Percentiles rank a stretch among this genome's conserved stretches.
phyloP scores from a whole-genome alignment of 495 filamentous ascomycete genomes.

The Friedmanniomyces simplex region DNA sequence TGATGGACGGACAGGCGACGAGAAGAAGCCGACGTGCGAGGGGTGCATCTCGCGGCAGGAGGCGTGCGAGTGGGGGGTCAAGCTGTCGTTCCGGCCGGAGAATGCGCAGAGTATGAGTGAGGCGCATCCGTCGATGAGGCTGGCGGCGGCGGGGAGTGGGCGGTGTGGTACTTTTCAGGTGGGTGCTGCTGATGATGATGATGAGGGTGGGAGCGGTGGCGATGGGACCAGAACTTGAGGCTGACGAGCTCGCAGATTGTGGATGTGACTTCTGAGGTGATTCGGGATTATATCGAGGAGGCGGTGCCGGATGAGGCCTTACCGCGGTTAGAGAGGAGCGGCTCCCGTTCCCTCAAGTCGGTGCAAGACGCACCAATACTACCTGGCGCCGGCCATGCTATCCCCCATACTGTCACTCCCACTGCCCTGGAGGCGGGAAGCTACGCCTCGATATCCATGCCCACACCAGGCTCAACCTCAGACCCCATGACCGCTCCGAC shows the following conservation, averaged over 20 bases:
- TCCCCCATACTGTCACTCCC: not conserved
- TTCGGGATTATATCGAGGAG: constrained; percentile 12
- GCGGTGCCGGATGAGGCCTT: not conserved
- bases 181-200: not conserved
- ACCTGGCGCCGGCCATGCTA: not conserved
- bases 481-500: not conserved
- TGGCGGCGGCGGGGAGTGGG: not conserved
- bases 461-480: not conserved
- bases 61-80: constrained; percentile 13
- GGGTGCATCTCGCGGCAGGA: constrained; percentile 7
- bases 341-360: not conserved
- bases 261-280: constrained; percentile 12
- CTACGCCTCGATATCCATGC: not conserved
- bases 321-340: not conserved
- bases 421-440: no score
- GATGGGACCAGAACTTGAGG: not conserved
- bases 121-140: constrained; percentile 11
- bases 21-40: constrained; percentile 16
- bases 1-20: constrained; percentile 9
- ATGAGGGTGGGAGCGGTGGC: no score
- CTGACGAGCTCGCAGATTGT: constrained; percentile 8
- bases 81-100: constrained; percentile 15
- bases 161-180: not conserved
- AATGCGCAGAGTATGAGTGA: constrained; percentile 9
- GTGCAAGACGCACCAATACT: not conserved